phyloP scores from a whole-genome alignment of 2,329 filamentous ascomycete species.

The Scorias spongiosa region DNA sequence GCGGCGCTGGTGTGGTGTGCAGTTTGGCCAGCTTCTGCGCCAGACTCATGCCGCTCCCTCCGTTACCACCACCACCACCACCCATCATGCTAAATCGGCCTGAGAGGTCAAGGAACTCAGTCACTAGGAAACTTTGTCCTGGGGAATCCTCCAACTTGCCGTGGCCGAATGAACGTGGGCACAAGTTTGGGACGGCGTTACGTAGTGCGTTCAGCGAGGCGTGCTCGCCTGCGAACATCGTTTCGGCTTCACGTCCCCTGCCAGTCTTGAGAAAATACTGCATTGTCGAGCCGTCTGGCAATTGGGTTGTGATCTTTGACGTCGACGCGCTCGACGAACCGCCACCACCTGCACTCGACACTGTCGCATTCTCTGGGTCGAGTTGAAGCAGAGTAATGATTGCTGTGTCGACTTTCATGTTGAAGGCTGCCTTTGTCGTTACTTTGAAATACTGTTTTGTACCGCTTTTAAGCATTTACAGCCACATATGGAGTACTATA shows the following conservation, averaged over 20 bases:
- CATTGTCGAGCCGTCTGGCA: constrained; percentile 33
- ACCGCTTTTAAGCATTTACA: too few relatives aligned
- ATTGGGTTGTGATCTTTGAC: constrained; percentile 39
- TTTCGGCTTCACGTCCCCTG: constrained; percentile 39
- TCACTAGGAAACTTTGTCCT: constrained; percentile 44
- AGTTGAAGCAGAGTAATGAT: constrained; percentile 47
- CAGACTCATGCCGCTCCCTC: constrained; percentile 38
- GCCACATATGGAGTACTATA: too few relatives aligned
- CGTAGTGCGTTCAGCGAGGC: constrained; percentile 73
- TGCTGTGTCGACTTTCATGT: constrained; percentile 44
- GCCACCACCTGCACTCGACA: constrained; percentile 48
- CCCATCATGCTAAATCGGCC: constrained; percentile 13
- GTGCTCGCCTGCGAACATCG: constrained; percentile 70
- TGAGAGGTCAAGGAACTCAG: constrained; percentile 63
- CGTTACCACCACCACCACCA: constrained; percentile 7
- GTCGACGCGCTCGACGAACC: constrained; percentile 50
- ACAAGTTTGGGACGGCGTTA: constrained; percentile 54
- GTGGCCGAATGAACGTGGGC: constrained; percentile 59
- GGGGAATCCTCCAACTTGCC: constrained; percentile 39
- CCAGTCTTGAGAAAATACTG: constrained; percentile 62
- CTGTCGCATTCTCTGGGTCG: constrained; percentile 37
- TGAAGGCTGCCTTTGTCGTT: constrained; percentile 2
- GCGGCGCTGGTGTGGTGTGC: constrained; percentile 60
- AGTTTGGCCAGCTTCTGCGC: constrained; percentile 64
- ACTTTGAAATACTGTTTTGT: not conserved